phyloP scores from a whole-genome alignment of 441 rosid species.

The Cnidoscolus chayamansa region DNA sequence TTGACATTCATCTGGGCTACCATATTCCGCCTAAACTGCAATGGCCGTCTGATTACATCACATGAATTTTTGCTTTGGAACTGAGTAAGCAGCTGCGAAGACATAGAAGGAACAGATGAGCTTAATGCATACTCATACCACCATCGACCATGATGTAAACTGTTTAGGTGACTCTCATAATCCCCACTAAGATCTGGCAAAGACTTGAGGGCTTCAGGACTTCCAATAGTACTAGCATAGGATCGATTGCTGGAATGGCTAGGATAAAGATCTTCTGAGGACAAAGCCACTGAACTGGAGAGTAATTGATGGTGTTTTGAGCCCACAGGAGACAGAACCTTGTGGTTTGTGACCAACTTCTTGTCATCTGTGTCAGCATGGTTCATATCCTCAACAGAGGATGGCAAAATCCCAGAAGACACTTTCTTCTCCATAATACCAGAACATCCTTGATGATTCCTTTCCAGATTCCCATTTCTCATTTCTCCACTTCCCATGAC shows the following conservation, averaged over 20 bases:
- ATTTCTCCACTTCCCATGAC: slow-evolving; percentile 39
- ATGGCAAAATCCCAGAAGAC: slow-evolving; percentile 17
- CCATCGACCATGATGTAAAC: slow-evolving; percentile 42
- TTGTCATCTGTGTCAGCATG: slow-evolving; percentile 30
- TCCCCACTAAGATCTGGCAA: slow-evolving; percentile 64
- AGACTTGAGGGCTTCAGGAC: slow-evolving; percentile 27
- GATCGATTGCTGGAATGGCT: slow-evolving; percentile 31
- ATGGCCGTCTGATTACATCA: slow-evolving; percentile 47
- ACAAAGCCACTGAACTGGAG: slow-evolving; percentile 30
- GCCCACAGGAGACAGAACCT: slow-evolving; percentile 35
- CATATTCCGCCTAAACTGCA: slow-evolving; percentile 41
- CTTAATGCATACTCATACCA: slow-evolving; percentile 42
- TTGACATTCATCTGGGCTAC: slow-evolving; percentile 41
- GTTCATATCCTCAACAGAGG: slow-evolving; percentile 27
- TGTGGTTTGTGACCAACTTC: slow-evolving; percentile 26
- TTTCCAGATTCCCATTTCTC: slow-evolving; percentile 37
- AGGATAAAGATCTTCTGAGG: slow-evolving; percentile 41
- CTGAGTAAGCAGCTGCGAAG: slow-evolving; percentile 32
- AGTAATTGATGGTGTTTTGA: slow-evolving; percentile 25
- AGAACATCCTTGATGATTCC: slow-evolving; percentile 29
- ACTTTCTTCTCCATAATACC: slow-evolving; percentile 26
- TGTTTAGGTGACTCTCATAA: slow-evolving; percentile 37
- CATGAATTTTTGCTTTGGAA: slow-evolving; percentile 53
- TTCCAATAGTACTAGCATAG: slow-evolving; percentile 26
- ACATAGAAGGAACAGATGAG: slow-evolving; percentile 32